Evolutionary conservation across 2,329 filamentous ascomycete genomes (phyloP).

Genomic region (Colletotrichum magnum): DNA sequence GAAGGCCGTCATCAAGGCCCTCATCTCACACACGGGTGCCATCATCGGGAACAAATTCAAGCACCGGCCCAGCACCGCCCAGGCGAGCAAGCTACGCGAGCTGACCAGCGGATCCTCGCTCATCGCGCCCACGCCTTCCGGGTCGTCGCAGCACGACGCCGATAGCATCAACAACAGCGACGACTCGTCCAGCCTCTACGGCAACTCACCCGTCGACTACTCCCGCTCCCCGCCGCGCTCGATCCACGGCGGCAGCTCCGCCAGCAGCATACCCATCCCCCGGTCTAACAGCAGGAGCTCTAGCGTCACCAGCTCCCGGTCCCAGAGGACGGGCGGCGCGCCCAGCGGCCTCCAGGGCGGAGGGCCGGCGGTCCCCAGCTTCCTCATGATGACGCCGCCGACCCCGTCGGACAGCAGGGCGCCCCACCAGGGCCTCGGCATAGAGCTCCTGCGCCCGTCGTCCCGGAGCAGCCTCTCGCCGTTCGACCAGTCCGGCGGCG

Average conservation of each 20-base stretch:
- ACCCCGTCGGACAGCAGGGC: slow-evolving; percentile 51
- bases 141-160: slow-evolving; percentile 56
- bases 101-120: slow-evolving; percentile 84
- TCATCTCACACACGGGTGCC: slow-evolving; percentile 95
- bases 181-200: slow-evolving; percentile 69
- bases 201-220: slow-evolving; percentile 68
- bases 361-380: slow-evolving; percentile 53
- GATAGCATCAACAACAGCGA: slow-evolving; percentile 67
- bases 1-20: slow-evolving; percentile 91
- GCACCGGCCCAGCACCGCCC: slow-evolving; percentile 84
- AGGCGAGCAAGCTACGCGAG: slow-evolving; percentile 85
- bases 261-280: slow-evolving; percentile 61
- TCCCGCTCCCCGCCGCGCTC: slow-evolving; percentile 72
- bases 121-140: slow-evolving; percentile 59
- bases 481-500: slow-evolving; percentile 40
- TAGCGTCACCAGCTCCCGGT: slow-evolving; percentile 64
- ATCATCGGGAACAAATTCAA: slow-evolving; percentile 99
- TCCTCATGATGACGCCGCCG: slow-evolving; percentile 63
- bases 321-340: slow-evolving; percentile 54
- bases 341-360: slow-evolving; percentile 38
- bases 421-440: slow-evolving; percentile 40
- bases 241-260: slow-evolving; percentile 60
- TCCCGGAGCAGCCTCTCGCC: slow-evolving; percentile 44
- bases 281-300: slow-evolving; percentile 66
- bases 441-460: slow-evolving; percentile 43